Conservation (phyloP, 2,329 filamentous ascomycete species). For the Paraconiothyrium sp. region DNA sequence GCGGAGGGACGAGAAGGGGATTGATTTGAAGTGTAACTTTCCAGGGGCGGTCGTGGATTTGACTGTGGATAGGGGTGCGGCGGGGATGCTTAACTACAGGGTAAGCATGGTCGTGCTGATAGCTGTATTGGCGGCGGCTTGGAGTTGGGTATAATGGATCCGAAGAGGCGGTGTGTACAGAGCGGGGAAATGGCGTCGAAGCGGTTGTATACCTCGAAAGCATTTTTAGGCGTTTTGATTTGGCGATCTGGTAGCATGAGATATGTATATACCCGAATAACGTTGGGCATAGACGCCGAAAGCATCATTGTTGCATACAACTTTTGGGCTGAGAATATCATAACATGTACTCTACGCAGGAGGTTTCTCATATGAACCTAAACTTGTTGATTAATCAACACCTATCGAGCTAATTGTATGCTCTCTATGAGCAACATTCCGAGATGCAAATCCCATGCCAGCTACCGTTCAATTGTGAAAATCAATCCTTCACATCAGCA, state of each 20-base stretch:
- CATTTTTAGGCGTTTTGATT: slow-evolving; percentile 22
- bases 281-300: slow-evolving; percentile 7
- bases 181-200: background rate
- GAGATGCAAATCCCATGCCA: background rate
- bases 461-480: background rate
- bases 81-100: slow-evolving; percentile 10
- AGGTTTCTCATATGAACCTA: too few relatives aligned
- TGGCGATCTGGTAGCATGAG: slow-evolving; percentile 4
- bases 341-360: too few relatives aligned
- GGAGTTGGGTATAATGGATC: slow-evolving; percentile 18
- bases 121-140: slow-evolving; percentile 16
- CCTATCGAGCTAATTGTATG: too few relatives aligned
- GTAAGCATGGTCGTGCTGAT: slow-evolving; percentile 20
- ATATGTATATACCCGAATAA: slow-evolving; percentile 21
- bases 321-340: too few relatives aligned
- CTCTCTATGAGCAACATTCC: too few relatives aligned
- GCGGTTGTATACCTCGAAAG: slow-evolving; percentile 3
- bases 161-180: slow-evolving; percentile 6
- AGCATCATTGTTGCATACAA: background rate
- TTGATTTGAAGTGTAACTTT: slow-evolving; percentile 51
- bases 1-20: slow-evolving; percentile 22
- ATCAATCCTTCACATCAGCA: background rate
- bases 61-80: slow-evolving; percentile 35
- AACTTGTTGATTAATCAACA: background rate
- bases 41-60: slow-evolving; percentile 53